These are phyloP conservation scores for Pyrus communis DNA, from an alignment of 306 rosid species.

Conservation along the genomic window DNA sequence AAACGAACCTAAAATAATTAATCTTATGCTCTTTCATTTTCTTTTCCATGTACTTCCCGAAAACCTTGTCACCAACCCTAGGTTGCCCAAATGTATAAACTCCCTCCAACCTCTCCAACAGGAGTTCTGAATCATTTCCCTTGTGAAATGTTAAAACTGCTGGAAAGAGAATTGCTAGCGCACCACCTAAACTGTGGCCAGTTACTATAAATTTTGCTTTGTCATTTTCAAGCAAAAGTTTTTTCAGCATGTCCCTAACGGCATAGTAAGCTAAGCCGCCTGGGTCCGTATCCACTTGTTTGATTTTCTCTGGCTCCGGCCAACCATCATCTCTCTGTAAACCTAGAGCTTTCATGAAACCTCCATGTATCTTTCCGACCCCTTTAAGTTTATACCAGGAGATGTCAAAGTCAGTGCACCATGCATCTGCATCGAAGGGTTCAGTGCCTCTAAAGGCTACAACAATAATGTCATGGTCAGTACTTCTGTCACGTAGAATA, in stretches of 20 bases:
- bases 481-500: conserved; percentile 37
- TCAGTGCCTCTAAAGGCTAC: conserved; percentile 81
- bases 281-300: conserved; percentile 8
- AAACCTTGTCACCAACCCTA: conserved; percentile 56
- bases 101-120: conserved; percentile 59
- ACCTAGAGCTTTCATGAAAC: conserved; percentile 80
- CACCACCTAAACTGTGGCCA: conserved; percentile 32
- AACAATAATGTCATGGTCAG: conserved; percentile 40
- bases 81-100: conserved; percentile 91
- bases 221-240: conserved; percentile 3
- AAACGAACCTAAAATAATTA: conserved; percentile 58
- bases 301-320: conserved; percentile 40
- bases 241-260: conserved; percentile 10
- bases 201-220: conserved; percentile 12
- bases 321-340: conserved; percentile 43
- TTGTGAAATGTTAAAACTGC: conserved; percentile 40
- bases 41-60: conserved; percentile 40
- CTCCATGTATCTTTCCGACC: conserved; percentile 59
- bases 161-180: conserved; percentile 23
- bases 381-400: conserved; percentile 63
- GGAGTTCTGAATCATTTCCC: conserved; percentile 26
- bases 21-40: conserved; percentile 40
- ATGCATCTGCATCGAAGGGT: conserved; percentile 64
- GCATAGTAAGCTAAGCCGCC: conserved; percentile 44
- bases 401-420: conserved; percentile 73